Conservation (phyloP, 331 rosid species). For the Prunus yedoensis region DNA sequence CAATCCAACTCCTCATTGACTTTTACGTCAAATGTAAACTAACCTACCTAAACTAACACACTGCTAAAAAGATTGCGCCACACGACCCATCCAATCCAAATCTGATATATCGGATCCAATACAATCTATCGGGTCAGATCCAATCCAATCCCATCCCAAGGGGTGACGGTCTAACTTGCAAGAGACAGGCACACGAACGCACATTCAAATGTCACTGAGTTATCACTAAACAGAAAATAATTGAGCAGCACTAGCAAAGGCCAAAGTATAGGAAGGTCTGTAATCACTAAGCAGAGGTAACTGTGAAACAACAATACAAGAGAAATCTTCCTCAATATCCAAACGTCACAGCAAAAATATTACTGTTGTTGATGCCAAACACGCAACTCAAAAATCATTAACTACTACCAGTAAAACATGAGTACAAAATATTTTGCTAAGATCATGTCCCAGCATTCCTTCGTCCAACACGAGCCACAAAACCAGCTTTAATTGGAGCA, state of each 20-base stretch:
- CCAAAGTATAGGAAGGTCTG: not conserved
- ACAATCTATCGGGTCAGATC: too few species aligned
- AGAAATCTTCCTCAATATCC: not conserved
- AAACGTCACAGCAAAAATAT: not conserved
- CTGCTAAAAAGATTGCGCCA: too few species aligned
- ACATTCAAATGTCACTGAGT: too few species aligned
- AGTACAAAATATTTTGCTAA: constrained; percentile 7
- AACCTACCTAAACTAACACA: too few species aligned
- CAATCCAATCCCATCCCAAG: too few species aligned
- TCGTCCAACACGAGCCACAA: constrained; percentile 90
- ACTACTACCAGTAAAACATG: not conserved
- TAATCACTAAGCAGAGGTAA: not conserved
- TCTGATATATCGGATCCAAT: too few species aligned
- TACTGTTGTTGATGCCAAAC: not conserved
- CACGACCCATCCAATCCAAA: too few species aligned
- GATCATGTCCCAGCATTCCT: constrained; percentile 64
- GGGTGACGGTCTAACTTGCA: too few species aligned
- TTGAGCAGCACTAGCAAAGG: not conserved
- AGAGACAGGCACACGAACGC: too few species aligned
- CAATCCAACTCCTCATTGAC: not conserved
- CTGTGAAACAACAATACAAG: not conserved
- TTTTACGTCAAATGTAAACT: too few species aligned
- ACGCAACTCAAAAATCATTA: not conserved
- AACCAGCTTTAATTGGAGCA: constrained; percentile 91
- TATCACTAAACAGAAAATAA: not conserved